phyloP scores from a whole-genome alignment of 2,329 filamentous ascomycete species.

The Diaporthe aspalathi region DNA sequence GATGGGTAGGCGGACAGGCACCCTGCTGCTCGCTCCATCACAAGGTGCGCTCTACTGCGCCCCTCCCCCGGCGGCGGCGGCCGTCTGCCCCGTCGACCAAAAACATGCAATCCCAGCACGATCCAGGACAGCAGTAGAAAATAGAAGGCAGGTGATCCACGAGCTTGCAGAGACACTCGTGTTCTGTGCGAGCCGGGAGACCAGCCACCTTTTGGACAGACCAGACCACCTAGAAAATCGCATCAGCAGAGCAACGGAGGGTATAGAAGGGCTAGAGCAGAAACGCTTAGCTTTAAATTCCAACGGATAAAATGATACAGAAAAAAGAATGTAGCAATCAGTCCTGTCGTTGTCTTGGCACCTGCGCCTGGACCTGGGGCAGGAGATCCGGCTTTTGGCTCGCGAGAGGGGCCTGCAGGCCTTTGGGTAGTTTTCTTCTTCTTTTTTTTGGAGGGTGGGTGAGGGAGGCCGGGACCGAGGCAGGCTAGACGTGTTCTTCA shows the following conservation, averaged over 20 bases:
- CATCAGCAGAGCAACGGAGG: conserved; percentile 11
- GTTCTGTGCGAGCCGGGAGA: background rate
- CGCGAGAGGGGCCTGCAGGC: no score
- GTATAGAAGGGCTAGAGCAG: conserved; percentile 19
- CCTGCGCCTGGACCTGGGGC: no score
- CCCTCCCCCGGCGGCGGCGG: conserved; percentile 14
- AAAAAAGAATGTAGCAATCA: conserved; percentile 13
- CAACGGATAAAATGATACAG: conserved; percentile 17
- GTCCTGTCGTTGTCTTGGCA: background rate
- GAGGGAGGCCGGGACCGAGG: no score
- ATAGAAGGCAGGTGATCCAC: background rate
- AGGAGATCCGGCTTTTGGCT: no score
- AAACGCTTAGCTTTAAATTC: background rate
- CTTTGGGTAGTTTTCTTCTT: no score
- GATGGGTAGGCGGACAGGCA: background rate
- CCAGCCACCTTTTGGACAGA: conserved; percentile 15
- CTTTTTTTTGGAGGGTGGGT: no score
- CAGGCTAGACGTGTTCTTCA: no score
- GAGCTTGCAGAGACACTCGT: background rate
- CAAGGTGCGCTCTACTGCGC: background rate
- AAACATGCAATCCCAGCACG: background rate
- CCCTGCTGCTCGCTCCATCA: background rate
- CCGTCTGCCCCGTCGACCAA: background rate
- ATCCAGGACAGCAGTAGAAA: background rate
- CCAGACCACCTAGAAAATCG: conserved; percentile 15